Base-by-base conservation (phyloP, 208 protist genomes). In the Leishmania guyanensis region DNA sequence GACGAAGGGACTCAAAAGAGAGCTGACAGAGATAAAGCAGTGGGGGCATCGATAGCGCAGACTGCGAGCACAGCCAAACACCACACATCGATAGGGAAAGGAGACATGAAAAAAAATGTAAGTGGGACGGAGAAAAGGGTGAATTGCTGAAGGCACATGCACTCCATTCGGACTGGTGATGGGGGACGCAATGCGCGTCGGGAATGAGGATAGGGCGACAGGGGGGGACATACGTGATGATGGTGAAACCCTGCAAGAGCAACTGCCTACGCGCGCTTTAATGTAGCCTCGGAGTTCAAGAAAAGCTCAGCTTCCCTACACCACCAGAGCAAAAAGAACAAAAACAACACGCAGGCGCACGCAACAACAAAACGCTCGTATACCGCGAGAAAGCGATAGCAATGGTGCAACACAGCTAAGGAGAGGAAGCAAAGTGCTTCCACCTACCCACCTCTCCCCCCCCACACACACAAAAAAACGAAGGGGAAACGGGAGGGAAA, bases 401-500 rank as follows among this genome's bases (percentile, higher is more conserved):
- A 46, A n/a, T 77, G 51, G 14, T 54, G 73, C 9, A 56, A 72
- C 33, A 68, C 46, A 2, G 39, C 10, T 17, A 43, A 48, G 36
- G 39, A 64, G 54, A 58, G 50, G 29, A 29, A 2, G 36, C 51
- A 77, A 10, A 68, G 10, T 68, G 26, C 14, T 20, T 14, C 62
- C 12, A 20, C 26, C 9, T 64, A 22, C 26, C 26, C 58, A 33
- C 26, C 29, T 68, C 22, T 68, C 29, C 62, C 4, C 29, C 9
- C 12, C 46, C 36, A 65, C 4, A 33, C 29, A 17, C 54, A 56
- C 81, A 69, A 69, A 69, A 46, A 46, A 20, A 26, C 17, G 39
- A 14, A 73, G 26, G 68, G 20, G 16, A 48, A n/a, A n/a, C 58
- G 58, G 58, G 58, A 64, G 58, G 58, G 58, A 39, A 84, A 16